A percentile compares a stretch with the other conserved stretches of the same genome.
Conservation (phyloP, 1,139 yeast genomes). For the Wickerhamomyces sp. region DNA sequence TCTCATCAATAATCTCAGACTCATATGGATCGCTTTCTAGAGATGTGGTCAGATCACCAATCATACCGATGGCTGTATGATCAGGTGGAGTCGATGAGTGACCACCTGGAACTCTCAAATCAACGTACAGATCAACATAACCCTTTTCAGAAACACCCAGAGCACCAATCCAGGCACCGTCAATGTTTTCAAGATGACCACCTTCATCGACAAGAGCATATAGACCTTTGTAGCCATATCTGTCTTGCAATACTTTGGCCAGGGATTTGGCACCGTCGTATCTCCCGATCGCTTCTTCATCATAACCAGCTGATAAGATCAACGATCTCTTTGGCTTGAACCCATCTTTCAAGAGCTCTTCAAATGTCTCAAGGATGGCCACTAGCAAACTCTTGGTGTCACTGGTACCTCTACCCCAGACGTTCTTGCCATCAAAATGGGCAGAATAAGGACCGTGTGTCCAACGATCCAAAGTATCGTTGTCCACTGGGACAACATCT, state of each 20-base stretch:
- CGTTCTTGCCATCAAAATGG: slow-evolving; percentile 41
- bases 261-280: slow-evolving; percentile 45
- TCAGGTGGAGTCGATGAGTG: slow-evolving; percentile 69
- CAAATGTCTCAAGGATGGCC: slow-evolving; percentile 48
- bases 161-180: slow-evolving; percentile 37
- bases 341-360: slow-evolving; percentile 33
- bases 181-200: slow-evolving; percentile 29
- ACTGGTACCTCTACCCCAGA: slow-evolving; percentile 39
- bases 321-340: slow-evolving; percentile 46
- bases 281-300: slow-evolving; percentile 55
- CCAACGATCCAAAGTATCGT: slow-evolving; percentile 56
- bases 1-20: slow-evolving; percentile 38
- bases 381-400: slow-evolving; percentile 54
- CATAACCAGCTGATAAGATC: slow-evolving; percentile 54
- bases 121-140: slow-evolving; percentile 43
- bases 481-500: slow-evolving; percentile 80
- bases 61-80: slow-evolving; percentile 64
- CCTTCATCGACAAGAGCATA: slow-evolving; percentile 58
- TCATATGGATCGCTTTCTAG: slow-evolving; percentile 44
- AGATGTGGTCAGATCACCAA: slow-evolving; percentile 43
- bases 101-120: slow-evolving; percentile 57
- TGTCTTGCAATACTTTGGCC: slow-evolving; percentile 33
- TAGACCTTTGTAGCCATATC: slow-evolving; percentile 44
- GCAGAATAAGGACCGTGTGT: slow-evolving; percentile 67
- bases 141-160: slow-evolving; percentile 65